Evolutionary conservation across 805 yeast genomes (phyloP), one percentile per base, ranked within the genome.

Genomic region (Kurtzmaniella fragi): DNA sequence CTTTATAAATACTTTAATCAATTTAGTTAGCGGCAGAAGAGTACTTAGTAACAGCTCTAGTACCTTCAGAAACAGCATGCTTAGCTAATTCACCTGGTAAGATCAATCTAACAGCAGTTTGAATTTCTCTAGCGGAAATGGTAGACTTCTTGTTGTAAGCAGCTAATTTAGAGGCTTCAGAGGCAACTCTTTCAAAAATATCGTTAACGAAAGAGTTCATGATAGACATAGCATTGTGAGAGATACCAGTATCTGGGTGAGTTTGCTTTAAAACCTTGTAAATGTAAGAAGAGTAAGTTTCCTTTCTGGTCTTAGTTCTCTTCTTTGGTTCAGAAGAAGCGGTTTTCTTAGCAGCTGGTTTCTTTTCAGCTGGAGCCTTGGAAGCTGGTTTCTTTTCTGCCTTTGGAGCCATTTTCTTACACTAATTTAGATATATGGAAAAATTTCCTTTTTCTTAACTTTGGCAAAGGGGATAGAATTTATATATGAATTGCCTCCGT

Each of bases 331-430:
- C 63, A 32, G 48, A 42, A 23, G 62, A 42, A 35, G 64, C 49
- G 39, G 65, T 53, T 44, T 61, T 52, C 59, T 57, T 59, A 43
- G 65, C 65, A 43, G 65, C 65, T 45, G 65, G 65, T 57, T 60
- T 60, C 62, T 60, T 60, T 52, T 60, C 65, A 52, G 65, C 65
- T 47, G 65, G 65, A 34, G 64, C 64, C 53, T 60, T 60, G 43
- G 65, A 58, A 42, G 65, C 65, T 33, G 65, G 65, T 54, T 60
- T 60, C 64, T 60, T 60, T 52, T 60, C 65, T 46, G 65, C 65
- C 49, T 60, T 59, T 44, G 64, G 64, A 39, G 65, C 64, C 64
- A 59, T 59, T 50, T 40, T 54, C 40, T n/a, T n/a, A 37, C 28
- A 25, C 17, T 17, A 33, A 33, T 7, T 33, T 16, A 33, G 6